phyloP scores from a whole-genome alignment of 352 stramenopile genomes.

The Globisporangium iwayamae region DNA sequence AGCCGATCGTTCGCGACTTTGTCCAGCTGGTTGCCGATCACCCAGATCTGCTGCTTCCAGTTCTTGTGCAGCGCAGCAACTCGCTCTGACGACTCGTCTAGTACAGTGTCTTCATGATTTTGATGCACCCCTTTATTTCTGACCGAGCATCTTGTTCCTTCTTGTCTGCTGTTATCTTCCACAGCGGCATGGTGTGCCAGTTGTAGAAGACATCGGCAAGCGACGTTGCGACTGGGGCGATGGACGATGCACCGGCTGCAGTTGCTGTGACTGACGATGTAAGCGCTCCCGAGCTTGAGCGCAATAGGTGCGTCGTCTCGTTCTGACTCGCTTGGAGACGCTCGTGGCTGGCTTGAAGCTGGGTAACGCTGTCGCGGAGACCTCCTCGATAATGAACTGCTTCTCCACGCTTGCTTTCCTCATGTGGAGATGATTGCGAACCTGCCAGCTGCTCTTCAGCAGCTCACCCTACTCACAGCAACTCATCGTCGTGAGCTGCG shows the following conservation, averaged over 20 bases:
- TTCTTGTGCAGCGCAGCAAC: not conserved
- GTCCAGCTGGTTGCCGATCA: not conserved
- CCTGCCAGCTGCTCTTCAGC: not conserved
- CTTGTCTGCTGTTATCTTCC: not conserved
- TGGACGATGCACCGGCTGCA: not conserved
- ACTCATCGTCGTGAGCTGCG: not conserved
- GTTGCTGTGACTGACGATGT: not conserved
- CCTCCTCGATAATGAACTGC: not conserved
- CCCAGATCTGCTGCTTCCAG: not conserved
- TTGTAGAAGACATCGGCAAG: constrained; percentile 2
- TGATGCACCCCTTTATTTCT: not conserved
- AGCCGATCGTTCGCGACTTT: not conserved
- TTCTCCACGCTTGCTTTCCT: not conserved
- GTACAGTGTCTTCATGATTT: constrained; percentile 1
- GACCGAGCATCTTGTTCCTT: not conserved
- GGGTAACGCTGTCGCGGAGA: not conserved
- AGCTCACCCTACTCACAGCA: not conserved
- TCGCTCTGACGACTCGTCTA: not conserved
- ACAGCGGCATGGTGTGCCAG: not conserved
- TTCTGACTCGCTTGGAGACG: not conserved
- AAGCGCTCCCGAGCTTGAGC: not conserved
- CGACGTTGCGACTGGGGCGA: not conserved
- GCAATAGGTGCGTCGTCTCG: not conserved
- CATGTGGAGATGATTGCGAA: not conserved
- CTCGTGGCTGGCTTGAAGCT: not conserved